Evolutionary conservation across 305 asterid genomes (phyloP), one percentile per base, ranked within the genome.

Genomic region (Nicotiana rustica): DNA sequence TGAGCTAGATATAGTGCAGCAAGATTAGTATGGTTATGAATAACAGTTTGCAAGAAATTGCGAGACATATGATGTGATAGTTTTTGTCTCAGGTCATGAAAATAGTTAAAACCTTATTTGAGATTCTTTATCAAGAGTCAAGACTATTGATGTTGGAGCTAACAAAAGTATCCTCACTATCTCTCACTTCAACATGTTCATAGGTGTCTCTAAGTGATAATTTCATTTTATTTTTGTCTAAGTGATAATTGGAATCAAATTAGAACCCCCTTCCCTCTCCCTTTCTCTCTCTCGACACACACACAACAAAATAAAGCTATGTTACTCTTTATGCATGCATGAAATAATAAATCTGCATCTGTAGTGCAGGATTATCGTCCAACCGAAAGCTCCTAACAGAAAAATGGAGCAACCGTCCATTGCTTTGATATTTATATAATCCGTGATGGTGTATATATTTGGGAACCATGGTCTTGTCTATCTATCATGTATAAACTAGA

Each of bases 1-100:
- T 75, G 64, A 75, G 79, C 79, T 73, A 49, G 64, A 73, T 49
- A 49, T 49, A 75, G 25, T 44, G 35, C 21, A 44, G 79, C 44
- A 75, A 52, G 64, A 75, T 41, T 75, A 14, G 21, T 25, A 38
- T 52, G 41, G 25, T 73, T 55, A 6, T 36, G 15, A 25, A 71
- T 41, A 71, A 47, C 17, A 47, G 78, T 49, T 73, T 73, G 62
- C 4, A 73, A 73, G 4, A 18, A 73, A 73, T 13, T 73, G 64
- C 9, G 21, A 21, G 41, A 21, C 36, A 70, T 70, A 70, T 44
- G n/a, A 29, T 62, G 57, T 52, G 57, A 52, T 10, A 52, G 1
- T 13, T 52, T 52, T 52, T 52, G 17, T 13, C 57, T 52, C 57
- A 10, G 17, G 57, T 52, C 57, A 71, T 3, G 13, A 47, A 73